Evolutionary conservation across 306 rosid genomes (phyloP), one percentile per base, ranked within the genome.

Genomic region (Cicer judaicum): DNA sequence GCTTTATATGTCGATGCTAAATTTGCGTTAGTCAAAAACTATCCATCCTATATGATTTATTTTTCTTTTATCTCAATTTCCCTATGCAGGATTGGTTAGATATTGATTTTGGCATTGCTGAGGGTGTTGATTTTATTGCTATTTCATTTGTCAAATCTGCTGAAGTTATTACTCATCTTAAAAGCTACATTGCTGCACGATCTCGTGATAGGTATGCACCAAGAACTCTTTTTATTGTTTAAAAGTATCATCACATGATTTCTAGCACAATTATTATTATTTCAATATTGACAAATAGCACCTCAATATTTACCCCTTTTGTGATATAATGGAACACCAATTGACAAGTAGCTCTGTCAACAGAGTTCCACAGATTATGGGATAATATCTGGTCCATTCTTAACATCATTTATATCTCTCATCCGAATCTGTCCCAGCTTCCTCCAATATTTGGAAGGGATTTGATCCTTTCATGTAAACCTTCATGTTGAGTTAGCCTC

Each of bases 111-210:
- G 99, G 98, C 52, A 95, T 95, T 87, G 88, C 96, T 34, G 97
- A 90, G 83, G 92, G 96, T 10, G 99, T 95, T 77, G 99, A 95
- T 79, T 95, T 95, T 82, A 85, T 95, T 60, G 93, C 99, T 57
- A 89, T 95, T 78, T 95, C 98, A 42, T 95, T 95, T 85, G 99
- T 95, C 64, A 95, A 95, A 84, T 95, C 99, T 61, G 96, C 99
- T 75, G 99, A 95, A 87, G 99, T 95, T 78, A 90, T 95, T 77
- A 95, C 88, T 43, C 98, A 95, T 85, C 99, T 95, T 74, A 92
- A 92, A 82, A 95, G 99, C 86, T 95, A 95, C 78, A 83, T 95
- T 61, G 98, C 99, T 44, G 99, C 99, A 67, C 91, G 97, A 34
- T 83, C 98, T 79, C 86, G 87, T 73, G 93, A 84, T 77, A 75